Evolutionary conservation across 768 basidiomycete species (phyloP).

Genomic region (Punctularia strigosozonata): DNA sequence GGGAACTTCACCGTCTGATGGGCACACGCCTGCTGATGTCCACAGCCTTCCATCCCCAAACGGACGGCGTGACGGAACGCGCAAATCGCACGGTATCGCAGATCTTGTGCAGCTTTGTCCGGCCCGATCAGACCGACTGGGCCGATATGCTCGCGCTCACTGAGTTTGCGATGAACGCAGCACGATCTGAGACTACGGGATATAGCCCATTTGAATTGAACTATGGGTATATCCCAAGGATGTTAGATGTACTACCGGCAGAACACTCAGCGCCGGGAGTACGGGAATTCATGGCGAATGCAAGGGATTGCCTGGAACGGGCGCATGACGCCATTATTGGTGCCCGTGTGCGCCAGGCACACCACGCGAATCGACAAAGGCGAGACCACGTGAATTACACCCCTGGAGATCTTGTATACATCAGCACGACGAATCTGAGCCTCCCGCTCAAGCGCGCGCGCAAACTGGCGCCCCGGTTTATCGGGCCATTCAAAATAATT

Average conservation of each 20-base stretch:
- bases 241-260: background rate
- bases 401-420: slow-evolving; percentile 19
- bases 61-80: slow-evolving; percentile 13
- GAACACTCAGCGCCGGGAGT: background rate
- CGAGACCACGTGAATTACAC: slow-evolving; percentile 8
- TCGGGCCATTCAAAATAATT: slow-evolving; percentile 20
- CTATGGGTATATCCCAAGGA: background rate
- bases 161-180: background rate
- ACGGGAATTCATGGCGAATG: background rate
- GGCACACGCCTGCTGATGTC: background rate
- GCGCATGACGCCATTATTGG: slow-evolving; percentile 18
- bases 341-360: slow-evolving; percentile 15
- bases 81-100: slow-evolving; percentile 15
- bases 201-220: slow-evolving; percentile 3
- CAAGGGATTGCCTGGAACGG: background rate
- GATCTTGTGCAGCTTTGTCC: slow-evolving; percentile 11
- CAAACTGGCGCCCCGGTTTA: slow-evolving; percentile 24
- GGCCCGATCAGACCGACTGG: slow-evolving; percentile 8
- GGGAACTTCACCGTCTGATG: slow-evolving; percentile 13
- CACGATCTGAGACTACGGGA: background rate
- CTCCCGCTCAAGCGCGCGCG: slow-evolving; percentile 18
- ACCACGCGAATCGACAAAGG: slow-evolving; percentile 13
- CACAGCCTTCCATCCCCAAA: slow-evolving; percentile 8
- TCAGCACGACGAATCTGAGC: slow-evolving; percentile 23
- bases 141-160: background rate